A percentile compares a stretch with the other conserved stretches of the same genome.
phyloP scores from a whole-genome alignment of 306 rosid genomes.

The Gleditsia sinensis region DNA sequence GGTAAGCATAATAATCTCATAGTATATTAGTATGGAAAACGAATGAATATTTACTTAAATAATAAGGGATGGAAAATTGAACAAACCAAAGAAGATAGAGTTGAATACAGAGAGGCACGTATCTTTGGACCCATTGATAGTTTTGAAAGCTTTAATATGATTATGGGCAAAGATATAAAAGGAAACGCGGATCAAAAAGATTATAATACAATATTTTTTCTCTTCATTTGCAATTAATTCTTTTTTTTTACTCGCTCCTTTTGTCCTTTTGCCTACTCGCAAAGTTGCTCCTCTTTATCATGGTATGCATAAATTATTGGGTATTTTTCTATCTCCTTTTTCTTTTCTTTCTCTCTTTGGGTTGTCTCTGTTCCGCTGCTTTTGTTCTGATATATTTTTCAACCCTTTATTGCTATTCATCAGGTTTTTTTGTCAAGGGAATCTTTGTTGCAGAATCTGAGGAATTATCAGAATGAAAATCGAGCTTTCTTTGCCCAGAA shows the following conservation, averaged over 20 bases:
- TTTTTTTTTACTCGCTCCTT: constrained; percentile 7
- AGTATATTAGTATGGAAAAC: constrained; percentile 24
- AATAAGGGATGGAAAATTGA: background rate
- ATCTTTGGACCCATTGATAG: constrained; percentile 46
- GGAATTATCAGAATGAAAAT: constrained; percentile 40
- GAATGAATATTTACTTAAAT: constrained; percentile 31
- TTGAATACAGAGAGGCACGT: constrained; percentile 50
- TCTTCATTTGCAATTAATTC: background rate
- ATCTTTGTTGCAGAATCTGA: constrained; percentile 64
- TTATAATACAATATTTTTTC: background rate
- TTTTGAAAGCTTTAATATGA: constrained; percentile 30
- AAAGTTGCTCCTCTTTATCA: background rate
- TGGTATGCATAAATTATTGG: constrained; percentile 7
- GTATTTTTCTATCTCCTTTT: background rate
- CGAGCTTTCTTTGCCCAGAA: constrained; percentile 29
- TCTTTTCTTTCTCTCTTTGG: background rate
- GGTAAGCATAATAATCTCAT: constrained; percentile 22
- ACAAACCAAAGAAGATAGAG: constrained; percentile 21
- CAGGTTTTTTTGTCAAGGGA: constrained; percentile 55
- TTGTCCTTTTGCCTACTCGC: constrained; percentile 26
- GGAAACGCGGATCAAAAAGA: background rate
- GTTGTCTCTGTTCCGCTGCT: background rate
- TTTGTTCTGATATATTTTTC: constrained; percentile 16
- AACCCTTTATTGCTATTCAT: constrained; percentile 28
- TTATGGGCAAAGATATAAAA: constrained; percentile 23